These are phyloP conservation scores for Aspergillus vadensis DNA, from an alignment of 2,329 filamentous ascomycete genomes.

Conservation along the genomic window DNA sequence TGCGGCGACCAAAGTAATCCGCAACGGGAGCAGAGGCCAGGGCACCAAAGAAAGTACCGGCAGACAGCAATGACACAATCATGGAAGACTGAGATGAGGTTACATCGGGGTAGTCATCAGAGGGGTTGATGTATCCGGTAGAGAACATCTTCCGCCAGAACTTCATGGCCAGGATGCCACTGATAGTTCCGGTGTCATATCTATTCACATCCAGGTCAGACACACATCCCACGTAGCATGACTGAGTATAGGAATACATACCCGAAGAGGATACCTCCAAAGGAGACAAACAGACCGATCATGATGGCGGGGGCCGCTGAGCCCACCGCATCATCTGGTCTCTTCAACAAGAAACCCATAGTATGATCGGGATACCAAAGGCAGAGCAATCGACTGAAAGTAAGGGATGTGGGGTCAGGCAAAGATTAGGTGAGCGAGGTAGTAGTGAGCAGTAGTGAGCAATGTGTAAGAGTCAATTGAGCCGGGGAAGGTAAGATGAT, in stretches of 20 bases:
- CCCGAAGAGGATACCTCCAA: slow-evolving; percentile 61
- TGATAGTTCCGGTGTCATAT: slow-evolving; percentile 59
- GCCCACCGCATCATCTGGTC: slow-evolving; percentile 49
- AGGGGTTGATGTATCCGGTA: slow-evolving; percentile 37
- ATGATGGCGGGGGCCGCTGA: slow-evolving; percentile 53
- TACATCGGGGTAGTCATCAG: slow-evolving; percentile 47
- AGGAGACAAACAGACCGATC: slow-evolving; percentile 61
- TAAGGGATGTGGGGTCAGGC: background rate
- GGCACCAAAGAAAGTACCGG: slow-evolving; percentile 73
- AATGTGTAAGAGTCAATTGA: background rate
- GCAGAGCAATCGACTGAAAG: background rate
- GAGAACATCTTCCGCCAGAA: slow-evolving; percentile 44
- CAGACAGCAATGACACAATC: slow-evolving; percentile 73
- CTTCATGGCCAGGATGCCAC: slow-evolving; percentile 53
- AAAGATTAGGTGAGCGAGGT: background rate
- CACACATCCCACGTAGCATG: no score
- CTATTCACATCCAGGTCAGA: slow-evolving; percentile 16
- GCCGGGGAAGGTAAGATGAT: background rate
- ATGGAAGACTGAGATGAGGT: slow-evolving; percentile 59
- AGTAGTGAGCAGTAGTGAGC: background rate
- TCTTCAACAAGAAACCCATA: slow-evolving; percentile 50
- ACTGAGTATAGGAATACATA: slow-evolving; percentile 40
- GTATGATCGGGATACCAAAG: background rate
- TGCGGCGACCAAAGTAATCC: slow-evolving; percentile 44
- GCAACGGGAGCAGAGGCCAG: slow-evolving; percentile 65